A percentile compares a stretch with the other conserved stretches of the same genome.
phyloP scores from a whole-genome alignment of 2,329 filamentous ascomycete genomes.

The Davidsoniella virescens region DNA sequence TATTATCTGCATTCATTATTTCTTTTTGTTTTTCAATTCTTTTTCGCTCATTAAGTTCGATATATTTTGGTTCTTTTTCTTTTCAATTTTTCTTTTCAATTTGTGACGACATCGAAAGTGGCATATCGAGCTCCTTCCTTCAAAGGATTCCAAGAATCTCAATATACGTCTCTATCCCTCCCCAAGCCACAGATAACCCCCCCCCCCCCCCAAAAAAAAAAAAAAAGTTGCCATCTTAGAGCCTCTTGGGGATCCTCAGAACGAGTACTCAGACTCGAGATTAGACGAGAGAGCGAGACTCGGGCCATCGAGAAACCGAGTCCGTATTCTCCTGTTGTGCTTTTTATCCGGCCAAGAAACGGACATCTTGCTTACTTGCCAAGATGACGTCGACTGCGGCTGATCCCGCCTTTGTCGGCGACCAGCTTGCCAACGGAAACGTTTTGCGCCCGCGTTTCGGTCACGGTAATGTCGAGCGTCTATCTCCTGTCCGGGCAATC shows the following conservation, averaged over 20 bases:
- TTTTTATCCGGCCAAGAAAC: not conserved
- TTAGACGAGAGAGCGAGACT: not conserved
- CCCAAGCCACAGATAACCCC: too few species aligned
- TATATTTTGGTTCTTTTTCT: not conserved
- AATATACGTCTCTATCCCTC: too few species aligned
- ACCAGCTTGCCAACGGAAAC: slow-evolving; percentile 2
- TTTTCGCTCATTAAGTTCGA: not conserved
- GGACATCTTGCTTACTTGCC: not conserved
- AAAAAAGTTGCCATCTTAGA: not conserved
- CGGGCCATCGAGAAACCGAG: too few species aligned
- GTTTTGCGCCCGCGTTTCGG: slow-evolving; percentile 4
- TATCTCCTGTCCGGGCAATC: slow-evolving; percentile 4
- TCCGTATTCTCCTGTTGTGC: too few species aligned
- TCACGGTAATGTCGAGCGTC: not conserved
- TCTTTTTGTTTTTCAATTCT: not conserved
- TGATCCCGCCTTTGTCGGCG: not conserved
- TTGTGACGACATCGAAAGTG: not conserved
- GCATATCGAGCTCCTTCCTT: not conserved
- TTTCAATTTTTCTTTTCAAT: not conserved
- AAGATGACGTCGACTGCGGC: slow-evolving; percentile 9
- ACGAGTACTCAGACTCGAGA: not conserved
- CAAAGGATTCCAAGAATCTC: not conserved
- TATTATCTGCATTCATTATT: not conserved
- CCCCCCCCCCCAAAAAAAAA: not conserved
- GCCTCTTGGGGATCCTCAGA: not conserved